phyloP scores from a whole-genome alignment of 1,284 basidiomycete genomes.

The Apiotrichum veenhuisii region DNA sequence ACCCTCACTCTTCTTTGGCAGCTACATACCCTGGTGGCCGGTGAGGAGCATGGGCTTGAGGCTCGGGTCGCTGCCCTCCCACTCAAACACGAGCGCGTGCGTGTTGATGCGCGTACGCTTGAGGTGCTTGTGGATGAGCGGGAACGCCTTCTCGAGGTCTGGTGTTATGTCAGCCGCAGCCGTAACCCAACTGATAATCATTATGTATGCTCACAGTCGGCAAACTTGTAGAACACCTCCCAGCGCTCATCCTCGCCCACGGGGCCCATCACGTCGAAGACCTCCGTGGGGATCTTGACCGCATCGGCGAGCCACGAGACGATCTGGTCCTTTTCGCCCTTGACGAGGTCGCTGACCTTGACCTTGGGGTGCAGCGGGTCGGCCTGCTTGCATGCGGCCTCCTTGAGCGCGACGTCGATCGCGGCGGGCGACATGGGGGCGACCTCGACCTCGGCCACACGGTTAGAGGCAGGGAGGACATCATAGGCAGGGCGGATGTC shows the following conservation, averaged over 20 bases:
- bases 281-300: constrained; percentile 46
- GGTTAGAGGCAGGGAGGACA: too few species aligned
- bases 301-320: constrained; percentile 38
- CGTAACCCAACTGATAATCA: too few species aligned
- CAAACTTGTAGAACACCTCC: constrained; percentile 48
- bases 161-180: background rate
- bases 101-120: constrained; percentile 60
- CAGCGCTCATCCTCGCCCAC: constrained; percentile 47
- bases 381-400: background rate
- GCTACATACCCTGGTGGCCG: constrained; percentile 56
- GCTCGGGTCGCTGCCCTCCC: constrained; percentile 57
- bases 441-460: too few species aligned
- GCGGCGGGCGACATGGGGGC: background rate
- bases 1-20: background rate
- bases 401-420: background rate
- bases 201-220: constrained; percentile 35
- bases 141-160: constrained; percentile 47
- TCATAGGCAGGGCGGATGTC: too few species aligned
- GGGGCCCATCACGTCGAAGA: constrained; percentile 46
- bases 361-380: constrained; percentile 4
- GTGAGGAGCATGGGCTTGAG: constrained; percentile 65
- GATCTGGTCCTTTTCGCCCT: constrained; percentile 30
- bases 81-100: constrained; percentile 63
- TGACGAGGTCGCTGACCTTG: constrained; percentile 23
- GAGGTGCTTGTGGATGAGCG: constrained; percentile 53